Percentiles rank a stretch among this genome's conserved stretches.
These are phyloP conservation scores for Vicia faba DNA, from an alignment of 306 rosid genomes.

Conservation along the genomic window DNA sequence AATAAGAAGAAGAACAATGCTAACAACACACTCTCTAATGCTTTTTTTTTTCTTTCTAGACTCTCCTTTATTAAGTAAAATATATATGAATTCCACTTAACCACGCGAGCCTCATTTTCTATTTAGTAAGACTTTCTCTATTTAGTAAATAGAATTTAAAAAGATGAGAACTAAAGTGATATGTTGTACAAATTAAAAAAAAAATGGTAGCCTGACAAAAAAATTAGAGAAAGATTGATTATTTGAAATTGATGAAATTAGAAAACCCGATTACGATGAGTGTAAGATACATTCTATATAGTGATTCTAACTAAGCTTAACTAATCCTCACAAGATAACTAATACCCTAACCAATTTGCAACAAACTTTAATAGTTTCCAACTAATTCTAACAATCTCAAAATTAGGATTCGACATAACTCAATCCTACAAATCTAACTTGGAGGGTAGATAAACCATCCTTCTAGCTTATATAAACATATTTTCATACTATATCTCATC, in stretches of 20 bases:
- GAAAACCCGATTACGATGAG: neutral
- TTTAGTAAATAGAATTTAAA: too few species aligned
- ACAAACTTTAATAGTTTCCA: neutral
- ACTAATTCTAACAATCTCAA: neutral
- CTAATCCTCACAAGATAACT: neutral
- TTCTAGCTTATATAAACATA: neutral
- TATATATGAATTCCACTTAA: neutral
- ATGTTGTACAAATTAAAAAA: too few species aligned
- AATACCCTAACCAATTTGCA: neutral
- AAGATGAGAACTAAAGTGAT: too few species aligned
- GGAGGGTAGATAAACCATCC: neutral
- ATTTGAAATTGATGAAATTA: neutral
- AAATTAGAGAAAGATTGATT: neutral
- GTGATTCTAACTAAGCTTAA: neutral
- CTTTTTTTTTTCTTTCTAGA: neutral
- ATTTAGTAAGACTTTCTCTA: neutral
- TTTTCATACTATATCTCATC: neutral
- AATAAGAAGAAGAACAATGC: neutral
- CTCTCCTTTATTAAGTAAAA: neutral
- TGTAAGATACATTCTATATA: neutral
- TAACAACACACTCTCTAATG: neutral
- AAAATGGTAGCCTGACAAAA: too few species aligned
- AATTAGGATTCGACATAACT: neutral
- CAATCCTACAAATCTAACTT: neutral
- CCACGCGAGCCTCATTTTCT: neutral